Base-by-base conservation (phyloP, 805 yeast genomes). In the Candida ficus region DNA sequence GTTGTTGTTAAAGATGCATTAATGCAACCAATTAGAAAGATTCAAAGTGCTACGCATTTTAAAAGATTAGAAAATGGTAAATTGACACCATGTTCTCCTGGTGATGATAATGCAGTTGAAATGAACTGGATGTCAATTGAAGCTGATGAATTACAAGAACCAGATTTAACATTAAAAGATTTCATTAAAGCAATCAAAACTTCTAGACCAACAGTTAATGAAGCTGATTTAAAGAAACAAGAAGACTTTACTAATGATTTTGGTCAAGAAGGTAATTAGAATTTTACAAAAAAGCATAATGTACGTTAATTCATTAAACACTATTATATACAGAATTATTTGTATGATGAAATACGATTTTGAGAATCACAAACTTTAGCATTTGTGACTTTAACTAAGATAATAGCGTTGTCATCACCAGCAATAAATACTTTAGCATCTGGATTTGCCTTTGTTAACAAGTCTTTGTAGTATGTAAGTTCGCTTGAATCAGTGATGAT, bases 1-100 rank as follows among this genome's bases (percentile, higher is more conserved):
- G 96, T 93, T 26, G 95, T 89, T 10, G 99, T 93, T 4, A 80
- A 95, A 53, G 99, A 93, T 62, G 98, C 98, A 0, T 69, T 93
- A 51, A 93, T 93, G 99, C 95, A 91, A 62, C 99, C 99, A 2
- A 88, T 93, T 44, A 76, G 99, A 54, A 89, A 88, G 59, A 88
- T 93, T 47, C 98, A 91, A 63, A 82, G 78, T 56, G 97, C 99
- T 1, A 93, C 99, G 0, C 99, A 93, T 68, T 93, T 93, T 69
- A 84, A 83, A 58, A 70, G 73, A 45, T 68, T 71, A 7, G 72
- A 66, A 3, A 68, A 65, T 21, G 57, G 56, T 23, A 80, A 78
- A 58, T 73, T 78, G 37, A 85, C 90, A 13, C 99, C 99, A 1
- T 93, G 99, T 58, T 89, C 97, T 0, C 99, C 99, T 0, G 99